Percentiles rank a stretch among this genome's conserved stretches.
Evolutionary conservation across 2,329 filamentous ascomycete genomes (phyloP).

Genomic region (Ceratocystis albifundus): DNA sequence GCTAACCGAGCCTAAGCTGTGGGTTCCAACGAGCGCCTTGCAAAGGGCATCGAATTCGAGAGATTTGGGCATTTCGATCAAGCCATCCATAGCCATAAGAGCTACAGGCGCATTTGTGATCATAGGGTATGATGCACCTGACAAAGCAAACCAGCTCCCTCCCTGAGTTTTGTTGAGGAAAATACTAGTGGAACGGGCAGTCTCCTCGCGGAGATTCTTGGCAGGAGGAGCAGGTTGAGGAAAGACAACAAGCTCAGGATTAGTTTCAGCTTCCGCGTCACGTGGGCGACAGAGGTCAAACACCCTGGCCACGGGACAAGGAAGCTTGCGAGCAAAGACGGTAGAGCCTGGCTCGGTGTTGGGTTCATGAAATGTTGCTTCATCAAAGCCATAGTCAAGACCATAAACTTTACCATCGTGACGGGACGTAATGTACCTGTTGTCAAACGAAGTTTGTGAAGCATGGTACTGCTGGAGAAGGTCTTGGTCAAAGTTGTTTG

Average conservation of each 20-base stretch:
- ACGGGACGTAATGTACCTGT: slow-evolving; percentile 76
- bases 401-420: slow-evolving; percentile 73
- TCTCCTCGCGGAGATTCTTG: slow-evolving; percentile 38
- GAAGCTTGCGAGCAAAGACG: slow-evolving; percentile 57
- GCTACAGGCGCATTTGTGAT: slow-evolving; percentile 56
- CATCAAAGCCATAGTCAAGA: slow-evolving; percentile 53
- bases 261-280: slow-evolving; percentile 48
- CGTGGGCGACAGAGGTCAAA: slow-evolving; percentile 76
- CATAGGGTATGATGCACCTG: slow-evolving; percentile 72
- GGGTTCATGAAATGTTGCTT: slow-evolving; percentile 29
- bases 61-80: slow-evolving; percentile 34
- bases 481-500: slow-evolving; percentile 83
- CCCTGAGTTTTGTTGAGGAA: slow-evolving; percentile 76
- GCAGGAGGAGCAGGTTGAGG: slow-evolving; percentile 66
- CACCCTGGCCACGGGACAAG: slow-evolving; percentile 70
- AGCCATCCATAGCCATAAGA: slow-evolving; percentile 37
- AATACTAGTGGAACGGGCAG: slow-evolving; percentile 51
- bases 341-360: slow-evolving; percentile 35
- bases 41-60: slow-evolving; percentile 37
- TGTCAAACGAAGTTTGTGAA: slow-evolving; percentile 58
- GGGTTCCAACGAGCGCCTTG: slow-evolving; percentile 58
- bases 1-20: slow-evolving; percentile 42
- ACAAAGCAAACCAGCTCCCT: slow-evolving; percentile 93
- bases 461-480: slow-evolving; percentile 63
- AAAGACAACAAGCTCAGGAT: slow-evolving; percentile 69